Conservation (phyloP, 495 filamentous ascomycete genomes). For the Xylaria sp. region DNA sequence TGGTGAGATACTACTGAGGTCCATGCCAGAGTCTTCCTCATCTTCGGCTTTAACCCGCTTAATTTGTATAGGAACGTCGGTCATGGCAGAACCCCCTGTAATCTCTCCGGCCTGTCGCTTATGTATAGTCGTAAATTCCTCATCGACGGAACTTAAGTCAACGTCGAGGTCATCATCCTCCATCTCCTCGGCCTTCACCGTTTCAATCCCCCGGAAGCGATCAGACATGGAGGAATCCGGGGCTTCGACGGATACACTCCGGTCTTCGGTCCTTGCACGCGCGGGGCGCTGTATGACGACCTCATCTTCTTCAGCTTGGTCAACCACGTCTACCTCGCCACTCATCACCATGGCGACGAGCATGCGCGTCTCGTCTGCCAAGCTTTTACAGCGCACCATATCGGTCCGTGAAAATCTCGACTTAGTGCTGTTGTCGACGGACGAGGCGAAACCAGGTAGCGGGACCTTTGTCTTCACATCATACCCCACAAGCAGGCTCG, state of each 20-base stretch:
- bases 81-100: slow-evolving; percentile 46
- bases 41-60: slow-evolving; percentile 45
- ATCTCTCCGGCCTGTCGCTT: slow-evolving; percentile 46
- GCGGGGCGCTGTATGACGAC: slow-evolving; percentile 18
- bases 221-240: not conserved
- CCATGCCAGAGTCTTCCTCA: slow-evolving; percentile 32
- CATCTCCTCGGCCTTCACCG: slow-evolving; percentile 22
- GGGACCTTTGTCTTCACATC: slow-evolving; percentile 68
- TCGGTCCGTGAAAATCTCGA: slow-evolving; percentile 65
- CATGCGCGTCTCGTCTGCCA: slow-evolving; percentile 74
- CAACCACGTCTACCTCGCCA: slow-evolving; percentile 44
- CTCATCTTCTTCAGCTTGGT: slow-evolving; percentile 36
- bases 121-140: not conserved
- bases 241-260: not conserved
- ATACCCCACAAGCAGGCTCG: slow-evolving; percentile 69
- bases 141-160: not conserved
- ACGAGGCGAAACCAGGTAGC: slow-evolving; percentile 71
- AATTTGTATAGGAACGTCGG: slow-evolving; percentile 46
- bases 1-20: slow-evolving; percentile 41
- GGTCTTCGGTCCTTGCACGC: slow-evolving; percentile 3
- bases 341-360: slow-evolving; percentile 69
- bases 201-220: not conserved
- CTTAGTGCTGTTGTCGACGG: slow-evolving; percentile 48
- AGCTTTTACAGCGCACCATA: slow-evolving; percentile 80
- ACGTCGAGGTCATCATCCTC: slow-evolving; percentile 26